Evolutionary conservation across 768 basidiomycete genomes (phyloP).

Genomic region (Pisolithus tinctorius): DNA sequence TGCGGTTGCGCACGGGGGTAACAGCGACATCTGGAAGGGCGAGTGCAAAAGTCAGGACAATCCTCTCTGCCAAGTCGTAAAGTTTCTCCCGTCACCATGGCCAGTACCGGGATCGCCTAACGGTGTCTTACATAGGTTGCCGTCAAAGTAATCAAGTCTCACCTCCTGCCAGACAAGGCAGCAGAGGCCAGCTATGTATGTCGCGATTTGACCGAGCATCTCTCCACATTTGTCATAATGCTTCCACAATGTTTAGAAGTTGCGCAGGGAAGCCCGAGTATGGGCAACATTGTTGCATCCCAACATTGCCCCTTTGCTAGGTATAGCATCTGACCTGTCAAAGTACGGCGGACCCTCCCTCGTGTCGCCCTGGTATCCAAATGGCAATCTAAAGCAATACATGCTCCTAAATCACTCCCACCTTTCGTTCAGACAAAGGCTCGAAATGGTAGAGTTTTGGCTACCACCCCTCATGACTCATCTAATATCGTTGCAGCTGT

Average conservation of each 20-base stretch:
- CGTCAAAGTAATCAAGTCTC: conserved; percentile 21
- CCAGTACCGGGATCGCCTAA: neutral
- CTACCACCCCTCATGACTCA: neutral
- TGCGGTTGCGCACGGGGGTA: neutral
- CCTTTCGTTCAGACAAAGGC: conserved; percentile 7
- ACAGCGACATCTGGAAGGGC: conserved; percentile 1
- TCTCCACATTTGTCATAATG: neutral
- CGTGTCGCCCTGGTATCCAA: conserved; percentile 22
- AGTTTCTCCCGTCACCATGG: neutral
- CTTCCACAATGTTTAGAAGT: conserved; percentile 12
- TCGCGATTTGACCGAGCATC: neutral
- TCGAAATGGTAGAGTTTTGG: conserved; percentile 16
- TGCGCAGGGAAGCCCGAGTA: conserved; percentile 22
- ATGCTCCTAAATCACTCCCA: neutral
- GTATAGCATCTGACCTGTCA: conserved; percentile 13
- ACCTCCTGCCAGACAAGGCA: conserved; percentile 10
- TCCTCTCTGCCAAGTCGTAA: neutral
- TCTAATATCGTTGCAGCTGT: conserved; percentile 9
- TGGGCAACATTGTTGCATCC: conserved; percentile 18
- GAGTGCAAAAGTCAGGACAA: neutral
- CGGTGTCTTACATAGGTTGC: conserved; percentile 12
- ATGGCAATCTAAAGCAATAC: conserved; percentile 15
- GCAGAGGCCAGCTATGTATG: conserved; percentile 17
- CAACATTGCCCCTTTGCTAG: conserved; percentile 21
- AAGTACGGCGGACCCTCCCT: conserved; percentile 14